These are phyloP conservation scores for Pelargonium citronellum DNA, from an alignment of 441 rosid genomes.

Conservation along the genomic window DNA sequence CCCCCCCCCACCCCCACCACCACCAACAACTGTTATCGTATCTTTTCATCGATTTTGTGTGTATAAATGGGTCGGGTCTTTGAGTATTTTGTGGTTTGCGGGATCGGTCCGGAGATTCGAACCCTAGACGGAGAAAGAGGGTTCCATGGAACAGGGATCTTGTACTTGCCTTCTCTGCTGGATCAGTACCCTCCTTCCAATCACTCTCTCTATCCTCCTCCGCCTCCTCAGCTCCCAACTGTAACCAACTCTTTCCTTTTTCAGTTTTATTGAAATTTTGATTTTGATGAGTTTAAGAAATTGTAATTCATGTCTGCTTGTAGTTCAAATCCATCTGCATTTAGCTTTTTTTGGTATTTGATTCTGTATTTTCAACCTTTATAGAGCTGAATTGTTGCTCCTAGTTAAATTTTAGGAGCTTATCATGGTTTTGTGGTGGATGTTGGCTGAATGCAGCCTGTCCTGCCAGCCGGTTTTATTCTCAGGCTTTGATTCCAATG, in stretches of 20 bases:
- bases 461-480: conserved; percentile 91
- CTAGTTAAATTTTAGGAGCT: background rate
- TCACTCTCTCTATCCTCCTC: conserved; percentile 67
- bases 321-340: too few relatives aligned
- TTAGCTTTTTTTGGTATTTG: too few relatives aligned
- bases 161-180: conserved; percentile 69
- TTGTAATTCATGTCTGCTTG: too few relatives aligned
- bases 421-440: conserved; percentile 7
- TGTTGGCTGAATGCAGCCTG: conserved; percentile 45
- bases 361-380: too few relatives aligned
- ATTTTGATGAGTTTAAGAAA: too few relatives aligned
- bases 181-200: conserved; percentile 77
- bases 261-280: too few relatives aligned
- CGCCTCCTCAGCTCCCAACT: conserved; percentile 94
- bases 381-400: background rate
- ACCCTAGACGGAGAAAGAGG: conserved; percentile 80
- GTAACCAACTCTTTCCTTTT: conserved; percentile 25
- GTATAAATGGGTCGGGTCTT: conserved; percentile 61
- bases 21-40: background rate
- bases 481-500: conserved; percentile 59
- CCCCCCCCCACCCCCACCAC: background rate
- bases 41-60: background rate
- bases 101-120: conserved; percentile 92
- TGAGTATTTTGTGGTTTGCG: conserved; percentile 92
- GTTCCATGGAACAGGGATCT: conserved; percentile 51